Percentiles rank a stretch among this genome's conserved stretches.
phyloP scores from a whole-genome alignment of 2,329 filamentous ascomycete species.

The Aphanocladium album region DNA sequence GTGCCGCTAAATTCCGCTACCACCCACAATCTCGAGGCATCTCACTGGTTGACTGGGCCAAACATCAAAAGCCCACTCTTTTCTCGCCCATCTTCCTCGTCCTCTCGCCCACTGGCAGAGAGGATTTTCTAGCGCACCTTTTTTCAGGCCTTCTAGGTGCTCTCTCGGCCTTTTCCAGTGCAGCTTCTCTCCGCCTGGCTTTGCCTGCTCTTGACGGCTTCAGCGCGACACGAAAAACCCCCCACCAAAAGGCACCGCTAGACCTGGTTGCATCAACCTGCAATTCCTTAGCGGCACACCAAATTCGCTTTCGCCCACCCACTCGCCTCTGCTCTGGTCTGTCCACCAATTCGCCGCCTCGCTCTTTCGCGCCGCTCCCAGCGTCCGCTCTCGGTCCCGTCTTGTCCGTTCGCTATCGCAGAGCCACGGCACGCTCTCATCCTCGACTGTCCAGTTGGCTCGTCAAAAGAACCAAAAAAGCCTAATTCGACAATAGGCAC shows the following conservation, averaged over 20 bases:
- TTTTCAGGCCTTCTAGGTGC: conserved; percentile 2
- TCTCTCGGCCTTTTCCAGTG: background rate
- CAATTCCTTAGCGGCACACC: conserved; percentile 6
- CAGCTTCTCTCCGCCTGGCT: no score
- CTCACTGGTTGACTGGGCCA: conserved; percentile 10
- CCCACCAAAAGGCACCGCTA: conserved; percentile 4
- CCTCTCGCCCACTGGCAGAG: background rate
- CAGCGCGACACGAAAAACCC: background rate
- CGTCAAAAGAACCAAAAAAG: background rate
- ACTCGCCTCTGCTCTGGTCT: background rate
- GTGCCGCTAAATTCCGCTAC: conserved; percentile 9
- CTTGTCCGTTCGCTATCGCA: background rate
- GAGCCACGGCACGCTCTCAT: background rate
- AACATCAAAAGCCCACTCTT: conserved; percentile 1
- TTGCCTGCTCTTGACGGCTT: background rate
- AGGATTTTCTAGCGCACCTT: conserved; percentile 1
- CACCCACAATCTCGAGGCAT: conserved; percentile 12
- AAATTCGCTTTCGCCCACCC: background rate
- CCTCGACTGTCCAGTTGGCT: background rate
- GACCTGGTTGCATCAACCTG: conserved; percentile 3
- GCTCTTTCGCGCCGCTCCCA: conserved; percentile 10
- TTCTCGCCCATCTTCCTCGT: background rate
- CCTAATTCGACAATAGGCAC: background rate
- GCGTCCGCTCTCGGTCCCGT: background rate
- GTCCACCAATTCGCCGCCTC: conserved; percentile 6